Base-by-base conservation (phyloP, 2,329 filamentous ascomycete species). In the Plenodomus lindquistii region DNA sequence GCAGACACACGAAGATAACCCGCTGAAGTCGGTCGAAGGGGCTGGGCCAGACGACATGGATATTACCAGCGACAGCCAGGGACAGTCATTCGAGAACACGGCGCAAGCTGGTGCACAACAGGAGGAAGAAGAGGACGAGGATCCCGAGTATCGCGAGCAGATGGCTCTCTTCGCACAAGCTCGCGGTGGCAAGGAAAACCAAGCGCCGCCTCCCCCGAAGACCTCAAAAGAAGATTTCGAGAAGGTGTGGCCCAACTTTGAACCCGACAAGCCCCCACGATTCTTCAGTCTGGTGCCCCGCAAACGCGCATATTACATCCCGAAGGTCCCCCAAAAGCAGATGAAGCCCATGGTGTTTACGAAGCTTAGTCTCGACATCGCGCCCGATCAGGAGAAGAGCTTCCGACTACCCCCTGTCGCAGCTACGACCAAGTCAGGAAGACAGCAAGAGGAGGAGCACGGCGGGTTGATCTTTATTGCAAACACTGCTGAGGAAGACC, bases 331-430 rank as follows among this genome's bases (percentile, higher is more conserved):
- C 0, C 57, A 80, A 1, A 96, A 91, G 72, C 86, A 85, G 35
- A 89, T 91, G 0, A 94, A 92, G 72, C 80, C 89, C 15, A 80
- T 97, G 3, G 82, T 91, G 4, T 91, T 91, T 0, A 92, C 88
- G 17, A 99, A 99, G 72, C 81, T 96, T 47, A 91, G 85, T 52
- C 79, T 99, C 13, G 94, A 99, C 52, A 77, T 97, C 27, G 88
- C 89, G 2, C 81, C 84, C 39, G 94, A 97, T 62, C 89, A 96
- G 58, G 90, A 96, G 70, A 91, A 91, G 60, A 79, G 82, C 20
- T 99, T 97, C 69, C 85, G 86, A 46, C 83, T 93, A 24, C 66
- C 68, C n/a, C 85, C 85, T 0, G 80, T 84, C 20, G 79, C 81
- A 1, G 52, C 57, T 19, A 58, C 70, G 15, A 75, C 77, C 34